Percentiles rank a stretch among this genome's conserved stretches.
phyloP scores from a whole-genome alignment of 1,139 yeast genomes.

The Cylindricascospora bacillispora region DNA sequence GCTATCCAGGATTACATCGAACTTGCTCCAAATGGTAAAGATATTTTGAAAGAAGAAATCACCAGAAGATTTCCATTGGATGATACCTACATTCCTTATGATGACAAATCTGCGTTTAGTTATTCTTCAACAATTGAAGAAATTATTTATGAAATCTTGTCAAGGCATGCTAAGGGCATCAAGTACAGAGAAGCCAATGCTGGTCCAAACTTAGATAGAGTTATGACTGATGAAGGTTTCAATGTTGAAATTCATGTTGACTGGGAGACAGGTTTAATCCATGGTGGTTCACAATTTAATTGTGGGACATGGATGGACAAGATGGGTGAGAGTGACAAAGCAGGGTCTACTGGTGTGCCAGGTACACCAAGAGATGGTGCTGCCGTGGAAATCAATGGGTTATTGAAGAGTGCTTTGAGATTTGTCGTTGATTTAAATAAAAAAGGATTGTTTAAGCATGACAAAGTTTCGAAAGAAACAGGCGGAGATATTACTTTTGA shows the following conservation, averaged over 20 bases:
- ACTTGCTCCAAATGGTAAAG: slow-evolving; percentile 55
- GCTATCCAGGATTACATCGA: slow-evolving; percentile 70
- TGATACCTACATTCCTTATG: slow-evolving; percentile 60
- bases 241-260: slow-evolving; percentile 71
- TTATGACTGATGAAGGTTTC: slow-evolving; percentile 88
- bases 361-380: slow-evolving; percentile 99
- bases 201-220: slow-evolving; percentile 75
- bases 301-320: slow-evolving; percentile 99
- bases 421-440: slow-evolving; percentile 54
- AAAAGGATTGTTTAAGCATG: slow-evolving; percentile 43
- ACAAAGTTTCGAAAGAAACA: slow-evolving; percentile 41
- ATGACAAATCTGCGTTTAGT: slow-evolving; percentile 65
- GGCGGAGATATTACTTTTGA: slow-evolving; percentile 41
- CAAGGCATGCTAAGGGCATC: slow-evolving; percentile 81
- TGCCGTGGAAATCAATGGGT: slow-evolving; percentile 83
- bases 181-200: slow-evolving; percentile 92
- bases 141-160: slow-evolving; percentile 64
- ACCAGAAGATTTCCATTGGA: slow-evolving; percentile 81
- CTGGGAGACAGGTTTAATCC: slow-evolving; percentile 78
- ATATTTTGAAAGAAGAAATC: slow-evolving; percentile 58
- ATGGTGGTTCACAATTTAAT: slow-evolving; percentile 84
- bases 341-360: slow-evolving; percentile 79
- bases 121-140: slow-evolving; percentile 61
- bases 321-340: slow-evolving; percentile 87
- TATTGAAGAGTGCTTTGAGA: slow-evolving; percentile 70